Percentiles rank a stretch among this genome's conserved stretches.
phyloP scores from a whole-genome alignment of 78 protist genomes.

The Dictyostelium discoideum region DNA sequence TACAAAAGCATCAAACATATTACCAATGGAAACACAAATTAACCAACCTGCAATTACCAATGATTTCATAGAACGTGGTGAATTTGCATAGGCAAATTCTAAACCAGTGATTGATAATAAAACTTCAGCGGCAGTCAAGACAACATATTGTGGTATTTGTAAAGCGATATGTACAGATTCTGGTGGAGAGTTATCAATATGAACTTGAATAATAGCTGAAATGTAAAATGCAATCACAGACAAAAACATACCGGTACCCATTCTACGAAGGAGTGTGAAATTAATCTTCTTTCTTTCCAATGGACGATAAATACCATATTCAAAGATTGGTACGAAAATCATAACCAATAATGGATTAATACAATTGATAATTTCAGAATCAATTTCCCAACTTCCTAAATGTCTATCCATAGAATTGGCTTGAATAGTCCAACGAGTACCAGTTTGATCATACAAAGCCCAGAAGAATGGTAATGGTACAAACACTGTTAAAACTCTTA shows the following conservation, averaged over 20 bases:
- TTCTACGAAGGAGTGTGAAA: conserved; percentile 63
- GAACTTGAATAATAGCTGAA: conserved; percentile 70
- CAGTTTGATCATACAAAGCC: conserved; percentile 83
- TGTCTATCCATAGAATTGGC: conserved; percentile 75
- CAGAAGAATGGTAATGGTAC: conserved; percentile 86
- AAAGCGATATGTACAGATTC: background rate
- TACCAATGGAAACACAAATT: conserved; percentile 82
- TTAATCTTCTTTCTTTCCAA: conserved; percentile 23
- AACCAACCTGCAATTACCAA: conserved; percentile 71
- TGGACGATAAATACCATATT: conserved; percentile 77
- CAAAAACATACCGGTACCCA: conserved; percentile 87
- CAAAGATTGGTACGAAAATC: conserved; percentile 85
- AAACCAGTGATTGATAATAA: conserved; percentile 86
- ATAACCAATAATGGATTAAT: conserved; percentile 83
- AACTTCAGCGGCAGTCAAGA: conserved; percentile 80
- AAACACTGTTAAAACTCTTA: conserved; percentile 20
- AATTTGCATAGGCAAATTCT: conserved; percentile 87
- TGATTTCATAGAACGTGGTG: conserved; percentile 88
- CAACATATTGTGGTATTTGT: conserved; percentile 78
- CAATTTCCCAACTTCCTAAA: conserved; percentile 22
- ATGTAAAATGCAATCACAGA: conserved; percentile 84
- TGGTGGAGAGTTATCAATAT: conserved; percentile 47
- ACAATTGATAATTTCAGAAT: conserved; percentile 81
- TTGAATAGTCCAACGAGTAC: conserved; percentile 73
- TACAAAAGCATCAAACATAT: conserved; percentile 81